Base-by-base conservation (phyloP, 176 grass and related monocot genomes). In the Pontederia crassipes region DNA sequence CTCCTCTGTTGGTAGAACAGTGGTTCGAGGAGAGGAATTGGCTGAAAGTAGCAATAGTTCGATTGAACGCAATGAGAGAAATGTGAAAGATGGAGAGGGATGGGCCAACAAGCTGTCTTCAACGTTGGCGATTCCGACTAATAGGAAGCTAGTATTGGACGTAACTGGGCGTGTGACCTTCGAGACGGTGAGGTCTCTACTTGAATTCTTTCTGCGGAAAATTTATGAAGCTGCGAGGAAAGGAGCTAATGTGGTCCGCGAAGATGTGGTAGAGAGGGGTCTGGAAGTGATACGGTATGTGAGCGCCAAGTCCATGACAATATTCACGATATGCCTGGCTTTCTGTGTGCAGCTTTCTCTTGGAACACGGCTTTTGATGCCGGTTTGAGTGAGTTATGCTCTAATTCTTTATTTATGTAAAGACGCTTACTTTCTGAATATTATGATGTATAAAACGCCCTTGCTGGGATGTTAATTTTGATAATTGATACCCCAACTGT, bases 321-420 rank as follows among this genome's bases (percentile, higher is more conserved):
- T 90, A 58, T 54, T 87, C 55, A 83, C 83, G 2, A 55, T 95
- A 12, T 87, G 83, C 63, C 45, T 95, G 45, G 80, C 86, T 12
- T 62, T 95, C 57, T 95, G 86, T 77, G 73, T 95, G 86, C 86
- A 95, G 57, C 59, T 95, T 55, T 79, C 78, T 1, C 83, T 90
- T 11, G 86, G 83, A 35, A 79, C 75, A 10, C 83, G 78, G 61
- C 67, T 90, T 28, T 57, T 86, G 4, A 26, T 87, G 56, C 71
- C 89, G 4, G 69, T 72, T 26, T 87, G 77, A 73, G 35, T 64
- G 9, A 50, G 65, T 52, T 45, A 40, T 40, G 2, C 2, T 7
- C 6, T 40, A 40, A 7, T 3, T 40, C 6, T 3, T 40, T 40
- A 40, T 0, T 40, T 40, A 40, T 40, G 32, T 40, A 40, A 40